Evolutionary conservation across 768 basidiomycete genomes (phyloP), one percentile per base, ranked within the genome.

Genomic region (Hericium alpestre): DNA sequence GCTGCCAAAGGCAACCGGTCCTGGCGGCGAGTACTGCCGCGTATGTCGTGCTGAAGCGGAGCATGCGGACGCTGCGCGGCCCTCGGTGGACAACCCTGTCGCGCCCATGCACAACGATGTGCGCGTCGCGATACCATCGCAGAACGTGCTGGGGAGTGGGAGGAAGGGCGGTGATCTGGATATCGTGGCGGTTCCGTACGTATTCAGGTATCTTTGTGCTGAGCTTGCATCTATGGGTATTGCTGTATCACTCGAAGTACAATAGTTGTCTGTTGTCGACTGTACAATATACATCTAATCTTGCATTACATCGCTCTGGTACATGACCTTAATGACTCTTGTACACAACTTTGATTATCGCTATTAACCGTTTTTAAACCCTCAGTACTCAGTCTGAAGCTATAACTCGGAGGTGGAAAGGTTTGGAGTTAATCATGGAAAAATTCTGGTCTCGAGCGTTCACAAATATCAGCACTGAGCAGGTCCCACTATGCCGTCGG

Each of bases 211-310:
- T 73, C 78, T 97, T 11, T 93, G 94, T 67, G 89, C 94, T 2
- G 96, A 99, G 73, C 74, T 99, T 63, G 94, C 94, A n/a, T 87
- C 91, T 16, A 98, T 98, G 95, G 95, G 96, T 49, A 97, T 99
- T 64, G 83, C 87, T 38, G 79, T 98, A 53, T 89, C 90, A 51
- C 71, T 98, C 51, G 84, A 89, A 66, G 81, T 94, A 54, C 79
- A 70, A 56, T 62, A 61, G 56, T 20, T 7, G 32, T 32, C 32
- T 32, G 32, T 32, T 32, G 32, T 32, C 8, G 27, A 32, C 6
- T 32, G 27, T 32, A 32, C 27, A 32, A 32, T 32, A 6, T 32
- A 32, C 32, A 32, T 10, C 32, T 32, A 32, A 32, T 32, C 32
- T 32, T 32, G 32, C 32, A 32, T 32, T 32, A 32, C 32, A 32